A percentile compares a stretch with the other conserved stretches of the same genome.
phyloP scores from a whole-genome alignment of 2,329 filamentous ascomycete genomes.

The Aureobasidium sp. region DNA sequence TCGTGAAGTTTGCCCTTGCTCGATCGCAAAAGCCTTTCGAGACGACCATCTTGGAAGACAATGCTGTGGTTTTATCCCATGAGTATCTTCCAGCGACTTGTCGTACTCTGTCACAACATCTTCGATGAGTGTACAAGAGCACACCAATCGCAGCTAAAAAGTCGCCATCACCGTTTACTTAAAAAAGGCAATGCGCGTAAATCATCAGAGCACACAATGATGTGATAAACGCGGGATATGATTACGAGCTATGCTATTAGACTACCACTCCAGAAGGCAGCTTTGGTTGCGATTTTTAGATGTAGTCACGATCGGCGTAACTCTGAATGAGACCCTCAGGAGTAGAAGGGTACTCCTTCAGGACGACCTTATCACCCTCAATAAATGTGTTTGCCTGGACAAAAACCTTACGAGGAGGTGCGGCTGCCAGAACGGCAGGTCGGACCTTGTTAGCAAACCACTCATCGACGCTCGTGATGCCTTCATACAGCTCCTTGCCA shows the following conservation, averaged over 20 bases:
- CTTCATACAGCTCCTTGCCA: slow-evolving; percentile 72
- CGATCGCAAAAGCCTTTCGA: too few species aligned
- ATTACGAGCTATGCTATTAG: background rate
- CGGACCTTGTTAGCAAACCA: slow-evolving; percentile 80
- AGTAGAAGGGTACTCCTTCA: slow-evolving; percentile 82
- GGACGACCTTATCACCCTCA: slow-evolving; percentile 56
- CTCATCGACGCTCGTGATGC: slow-evolving; percentile 76
- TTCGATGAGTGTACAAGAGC: too few species aligned
- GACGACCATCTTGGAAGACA: too few species aligned
- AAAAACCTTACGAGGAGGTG: slow-evolving; percentile 83
- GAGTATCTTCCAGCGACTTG: too few species aligned
- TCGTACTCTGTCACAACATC: too few species aligned
- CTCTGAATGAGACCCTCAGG: slow-evolving; percentile 77
- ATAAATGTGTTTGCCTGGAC: slow-evolving; percentile 86
- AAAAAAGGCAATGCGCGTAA: too few species aligned
- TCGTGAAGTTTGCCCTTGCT: too few species aligned
- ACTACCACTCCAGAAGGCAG: background rate
- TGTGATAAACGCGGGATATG: too few species aligned
- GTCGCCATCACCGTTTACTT: too few species aligned
- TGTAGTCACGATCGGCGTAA: slow-evolving; percentile 41
- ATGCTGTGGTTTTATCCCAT: too few species aligned
- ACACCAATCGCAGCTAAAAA: too few species aligned
- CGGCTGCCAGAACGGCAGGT: slow-evolving; percentile 66
- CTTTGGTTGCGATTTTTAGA: slow-evolving; percentile 24
- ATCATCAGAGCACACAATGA: too few species aligned